phyloP scores from a whole-genome alignment of 192 early-diverging fungal genomes.

The Coemansia sp. region DNA sequence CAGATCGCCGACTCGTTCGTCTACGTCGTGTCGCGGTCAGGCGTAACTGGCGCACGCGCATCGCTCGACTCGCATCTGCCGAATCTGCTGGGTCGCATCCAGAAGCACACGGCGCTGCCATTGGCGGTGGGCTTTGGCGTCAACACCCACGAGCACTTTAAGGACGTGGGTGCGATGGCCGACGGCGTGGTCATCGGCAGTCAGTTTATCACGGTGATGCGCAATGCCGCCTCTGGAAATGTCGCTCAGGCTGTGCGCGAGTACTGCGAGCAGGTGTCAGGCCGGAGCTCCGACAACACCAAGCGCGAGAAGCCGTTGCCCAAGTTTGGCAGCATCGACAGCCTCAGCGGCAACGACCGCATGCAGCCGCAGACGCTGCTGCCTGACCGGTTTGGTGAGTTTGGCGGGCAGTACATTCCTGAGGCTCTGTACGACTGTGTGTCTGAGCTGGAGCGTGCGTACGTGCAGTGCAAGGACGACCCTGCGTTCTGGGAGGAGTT shows the following conservation, averaged over 20 bases:
- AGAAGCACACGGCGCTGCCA: conserved; percentile 73
- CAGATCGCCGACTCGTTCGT: conserved; percentile 89
- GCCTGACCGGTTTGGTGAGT: conserved; percentile 84
- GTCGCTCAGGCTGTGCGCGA: conserved; percentile 47
- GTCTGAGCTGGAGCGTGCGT: conserved; percentile 84
- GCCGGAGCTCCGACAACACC: conserved; percentile 25
- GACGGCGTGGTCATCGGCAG: conserved; percentile 97
- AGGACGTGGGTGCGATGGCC: conserved; percentile 75
- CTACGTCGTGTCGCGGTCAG: conserved; percentile 91
- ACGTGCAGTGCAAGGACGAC: conserved; percentile 74
- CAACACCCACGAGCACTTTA: conserved; percentile 82
- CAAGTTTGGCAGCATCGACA: conserved; percentile 5
- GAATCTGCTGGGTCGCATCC: conserved; percentile 70
- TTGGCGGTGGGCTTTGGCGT: conserved; percentile 99
- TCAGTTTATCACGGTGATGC: conserved; percentile 80
- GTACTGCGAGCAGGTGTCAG: conserved; percentile 58
- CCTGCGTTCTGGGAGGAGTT: conserved; percentile 94
- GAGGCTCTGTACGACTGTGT: conserved; percentile 97
- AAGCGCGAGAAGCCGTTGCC: conserved; percentile 29
- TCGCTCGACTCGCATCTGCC: conserved; percentile 69
- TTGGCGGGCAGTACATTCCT: conserved; percentile 96
- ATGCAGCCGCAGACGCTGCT: conserved; percentile 55
- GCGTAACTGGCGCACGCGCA: conserved; percentile 85
- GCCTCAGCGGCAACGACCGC: not conserved
- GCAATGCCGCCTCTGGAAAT: conserved; percentile 53